Evolutionary conservation across 2,329 filamentous ascomycete species (phyloP).

Genomic region (Colletotrichum sp.): DNA sequence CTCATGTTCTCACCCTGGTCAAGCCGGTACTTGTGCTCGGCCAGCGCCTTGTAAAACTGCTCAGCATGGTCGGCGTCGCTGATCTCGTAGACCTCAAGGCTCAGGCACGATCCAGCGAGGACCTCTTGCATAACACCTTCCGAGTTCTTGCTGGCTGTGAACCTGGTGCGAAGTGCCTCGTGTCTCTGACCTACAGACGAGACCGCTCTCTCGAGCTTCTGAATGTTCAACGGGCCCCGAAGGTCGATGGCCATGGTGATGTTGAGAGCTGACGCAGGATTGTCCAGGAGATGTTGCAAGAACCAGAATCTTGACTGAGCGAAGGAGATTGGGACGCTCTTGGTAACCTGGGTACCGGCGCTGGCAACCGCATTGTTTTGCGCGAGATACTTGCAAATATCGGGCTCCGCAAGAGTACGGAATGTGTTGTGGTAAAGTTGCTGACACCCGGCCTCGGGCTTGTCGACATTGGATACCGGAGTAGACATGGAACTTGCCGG

Average conservation of each 20-base stretch:
- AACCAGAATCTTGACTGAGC: slow-evolving; percentile 48
- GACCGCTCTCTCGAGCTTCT: slow-evolving; percentile 36
- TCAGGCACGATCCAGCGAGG: not conserved
- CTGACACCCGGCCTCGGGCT: not conserved
- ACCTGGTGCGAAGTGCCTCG: slow-evolving; percentile 38
- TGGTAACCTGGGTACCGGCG: not conserved
- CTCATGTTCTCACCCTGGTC: not conserved
- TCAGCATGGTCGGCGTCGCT: not conserved
- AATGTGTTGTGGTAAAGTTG: not conserved
- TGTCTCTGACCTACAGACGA: slow-evolving; percentile 29
- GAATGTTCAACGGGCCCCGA: slow-evolving; percentile 33
- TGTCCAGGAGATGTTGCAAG: slow-evolving; percentile 32
- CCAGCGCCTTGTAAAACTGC: not conserved
- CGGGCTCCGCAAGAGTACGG: not conserved
- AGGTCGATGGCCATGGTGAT: slow-evolving; percentile 34
- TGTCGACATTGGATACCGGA: not conserved
- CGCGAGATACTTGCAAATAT: not conserved
- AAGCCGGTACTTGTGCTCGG: not conserved
- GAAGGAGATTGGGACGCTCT: slow-evolving; percentile 34
- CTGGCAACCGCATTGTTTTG: not conserved
- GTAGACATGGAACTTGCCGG: not conserved
- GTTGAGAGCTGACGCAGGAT: slow-evolving; percentile 42
- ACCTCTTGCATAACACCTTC: not conserved
- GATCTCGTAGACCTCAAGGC: not conserved
- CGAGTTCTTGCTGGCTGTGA: not conserved